These are phyloP conservation scores for Yarrowia alimentaria DNA, from an alignment of 805 yeast genomes.

Conservation along the genomic window DNA sequence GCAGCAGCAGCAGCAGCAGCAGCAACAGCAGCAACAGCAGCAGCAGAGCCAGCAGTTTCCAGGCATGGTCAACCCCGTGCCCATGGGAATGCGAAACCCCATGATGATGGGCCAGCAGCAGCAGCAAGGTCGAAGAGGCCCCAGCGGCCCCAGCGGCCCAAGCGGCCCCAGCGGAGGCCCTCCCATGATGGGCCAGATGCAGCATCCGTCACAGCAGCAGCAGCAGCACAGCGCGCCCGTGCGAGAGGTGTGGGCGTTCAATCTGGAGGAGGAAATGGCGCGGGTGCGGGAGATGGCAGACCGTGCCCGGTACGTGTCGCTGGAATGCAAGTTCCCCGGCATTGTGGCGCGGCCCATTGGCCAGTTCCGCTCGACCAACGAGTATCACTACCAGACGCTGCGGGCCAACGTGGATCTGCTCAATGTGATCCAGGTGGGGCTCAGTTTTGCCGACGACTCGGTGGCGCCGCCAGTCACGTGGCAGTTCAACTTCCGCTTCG, in stretches of 20 bases:
- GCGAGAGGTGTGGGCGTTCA: conserved; percentile 43
- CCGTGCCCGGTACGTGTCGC: conserved; percentile 44
- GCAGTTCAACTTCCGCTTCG: conserved; percentile 92
- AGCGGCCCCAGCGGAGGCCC: conserved; percentile 6
- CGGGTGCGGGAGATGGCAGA: conserved; percentile 41
- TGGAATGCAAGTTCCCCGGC: conserved; percentile 94
- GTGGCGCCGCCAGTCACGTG: conserved; percentile 66
- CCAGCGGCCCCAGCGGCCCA: conserved; percentile 1
- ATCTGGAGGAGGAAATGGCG: conserved; percentile 44
- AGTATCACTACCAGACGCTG: conserved; percentile 94
- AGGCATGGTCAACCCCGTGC: conserved; percentile 21
- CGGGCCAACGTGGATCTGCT: conserved; percentile 86
- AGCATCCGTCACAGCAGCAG: conserved; percentile 22
- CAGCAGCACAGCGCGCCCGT: conserved; percentile 23
- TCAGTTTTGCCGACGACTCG: conserved; percentile 65
- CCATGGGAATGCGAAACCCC: conserved; percentile 25
- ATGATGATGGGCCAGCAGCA: conserved; percentile 23
- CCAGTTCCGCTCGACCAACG: conserved; percentile 79
- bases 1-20: no score
- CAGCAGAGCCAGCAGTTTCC: conserved; percentile 10
- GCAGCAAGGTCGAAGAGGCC: conserved; percentile 17
- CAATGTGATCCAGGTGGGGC: conserved; percentile 81
- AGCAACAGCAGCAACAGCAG: no score
- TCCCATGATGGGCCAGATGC: conserved; percentile 19
- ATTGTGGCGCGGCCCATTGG: conserved; percentile 96